phyloP scores from a whole-genome alignment of 2,329 filamentous ascomycete genomes.

The Ophiostoma angusticollis region DNA sequence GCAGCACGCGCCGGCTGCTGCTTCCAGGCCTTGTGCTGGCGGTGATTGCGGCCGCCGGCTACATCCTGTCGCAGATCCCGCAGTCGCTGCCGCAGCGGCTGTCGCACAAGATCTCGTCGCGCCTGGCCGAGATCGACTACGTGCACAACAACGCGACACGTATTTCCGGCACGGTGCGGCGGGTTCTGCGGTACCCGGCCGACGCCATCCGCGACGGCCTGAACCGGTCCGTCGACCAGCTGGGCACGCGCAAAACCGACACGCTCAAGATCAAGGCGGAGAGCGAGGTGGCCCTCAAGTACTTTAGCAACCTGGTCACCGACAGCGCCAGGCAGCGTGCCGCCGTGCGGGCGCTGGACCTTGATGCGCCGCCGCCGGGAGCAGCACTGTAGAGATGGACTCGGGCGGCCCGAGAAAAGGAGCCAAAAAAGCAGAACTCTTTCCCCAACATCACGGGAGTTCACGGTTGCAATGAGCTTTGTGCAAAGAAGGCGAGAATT shows the following conservation, averaged over 20 bases:
- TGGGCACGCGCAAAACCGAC: conserved; percentile 66
- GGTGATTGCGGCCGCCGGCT: conserved; percentile 61
- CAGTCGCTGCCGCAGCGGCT: conserved; percentile 78
- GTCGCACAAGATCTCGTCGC: conserved; percentile 68
- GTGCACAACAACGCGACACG: conserved; percentile 77
- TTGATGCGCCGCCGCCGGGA: conserved; percentile 26
- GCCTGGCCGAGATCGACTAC: conserved; percentile 76
- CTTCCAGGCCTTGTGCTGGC: conserved; percentile 68
- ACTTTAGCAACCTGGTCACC: conserved; percentile 75
- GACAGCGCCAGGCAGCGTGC: conserved; percentile 42
- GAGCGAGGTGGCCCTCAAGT: conserved; percentile 77
- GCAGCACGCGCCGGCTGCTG: conserved; percentile 68
- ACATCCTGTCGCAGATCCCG: conserved; percentile 77
- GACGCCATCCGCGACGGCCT: conserved; percentile 75
- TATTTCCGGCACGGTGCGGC: conserved; percentile 74
- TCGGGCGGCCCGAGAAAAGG: not conserved
- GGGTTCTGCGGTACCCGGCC: conserved; percentile 76
- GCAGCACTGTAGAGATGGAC: not conserved
- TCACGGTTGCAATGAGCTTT: no score
- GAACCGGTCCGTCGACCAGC: conserved; percentile 72
- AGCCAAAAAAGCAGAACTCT: not conserved
- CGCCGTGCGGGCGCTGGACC: conserved; percentile 38
- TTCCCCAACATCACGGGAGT: no score
- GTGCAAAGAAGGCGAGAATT: not conserved
- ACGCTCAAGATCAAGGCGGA: conserved; percentile 70